Conservation (phyloP, 148 eudicot species). For the Cornus florida region DNA sequence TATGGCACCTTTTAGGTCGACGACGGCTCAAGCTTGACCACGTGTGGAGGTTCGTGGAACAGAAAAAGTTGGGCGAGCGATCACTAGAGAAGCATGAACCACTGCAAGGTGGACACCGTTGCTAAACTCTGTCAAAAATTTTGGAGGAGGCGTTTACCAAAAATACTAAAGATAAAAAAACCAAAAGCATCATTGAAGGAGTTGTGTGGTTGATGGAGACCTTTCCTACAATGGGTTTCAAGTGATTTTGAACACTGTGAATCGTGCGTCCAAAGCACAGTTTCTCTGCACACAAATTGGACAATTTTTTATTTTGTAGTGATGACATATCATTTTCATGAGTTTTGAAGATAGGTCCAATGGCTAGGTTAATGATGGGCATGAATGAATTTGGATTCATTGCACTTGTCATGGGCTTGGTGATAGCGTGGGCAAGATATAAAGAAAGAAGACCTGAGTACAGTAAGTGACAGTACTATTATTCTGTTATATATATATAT, state of each 20-base stretch:
- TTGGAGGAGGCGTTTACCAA: not conserved
- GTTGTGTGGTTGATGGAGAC: conserved; percentile 3
- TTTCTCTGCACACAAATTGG: not conserved
- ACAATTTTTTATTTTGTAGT: not conserved
- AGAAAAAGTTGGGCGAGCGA: not conserved
- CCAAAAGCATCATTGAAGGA: not conserved
- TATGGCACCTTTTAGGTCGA: not conserved
- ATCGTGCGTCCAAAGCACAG: not conserved
- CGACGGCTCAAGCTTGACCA: too few species aligned
- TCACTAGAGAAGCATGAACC: not conserved
- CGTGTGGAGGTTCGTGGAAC: too few species aligned
- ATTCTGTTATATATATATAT: too few species aligned
- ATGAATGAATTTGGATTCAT: not conserved
- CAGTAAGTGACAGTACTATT: too few species aligned
- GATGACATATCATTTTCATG: conserved; percentile 1
- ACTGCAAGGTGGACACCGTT: conserved; percentile 1
- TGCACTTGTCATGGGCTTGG: not conserved
- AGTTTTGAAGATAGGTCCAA: not conserved
- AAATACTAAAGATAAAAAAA: not conserved
- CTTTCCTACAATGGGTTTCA: not conserved
- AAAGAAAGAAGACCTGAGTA: too few species aligned
- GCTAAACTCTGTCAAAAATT: not conserved
- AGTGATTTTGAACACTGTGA: not conserved
- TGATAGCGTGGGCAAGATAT: too few species aligned
- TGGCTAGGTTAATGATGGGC: not conserved